Percentiles rank a stretch among this genome's conserved stretches.
Evolutionary conservation across 345 rosid genomes (phyloP).

Genomic region (Eucalyptus marginata): DNA sequence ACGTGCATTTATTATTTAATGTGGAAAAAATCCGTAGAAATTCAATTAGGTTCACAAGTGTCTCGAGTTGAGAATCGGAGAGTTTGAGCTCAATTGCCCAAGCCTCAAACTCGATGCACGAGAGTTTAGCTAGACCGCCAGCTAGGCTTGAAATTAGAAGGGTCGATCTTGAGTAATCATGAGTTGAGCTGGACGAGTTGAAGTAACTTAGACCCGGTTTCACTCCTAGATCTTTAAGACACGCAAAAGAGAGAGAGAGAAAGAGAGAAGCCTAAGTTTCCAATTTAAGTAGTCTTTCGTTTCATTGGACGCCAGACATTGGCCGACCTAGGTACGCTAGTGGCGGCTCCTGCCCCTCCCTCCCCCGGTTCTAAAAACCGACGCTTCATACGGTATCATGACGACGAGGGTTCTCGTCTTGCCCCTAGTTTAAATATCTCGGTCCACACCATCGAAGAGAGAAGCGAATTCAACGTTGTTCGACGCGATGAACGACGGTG

Average conservation of each 20-base stretch:
- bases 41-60: background rate
- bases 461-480: background rate
- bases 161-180: background rate
- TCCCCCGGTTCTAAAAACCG: background rate
- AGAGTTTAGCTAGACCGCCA: background rate
- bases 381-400: too few relatives aligned
- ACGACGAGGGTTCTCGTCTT: too few relatives aligned
- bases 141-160: background rate
- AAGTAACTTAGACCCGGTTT: background rate
- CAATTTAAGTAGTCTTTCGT: background rate
- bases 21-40: fast-evolving
- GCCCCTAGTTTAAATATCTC: background rate
- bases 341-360: background rate
- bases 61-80: background rate
- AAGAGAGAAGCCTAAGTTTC: background rate
- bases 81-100: background rate
- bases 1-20: background rate
- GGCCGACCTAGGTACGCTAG: background rate
- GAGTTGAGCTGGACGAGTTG: background rate
- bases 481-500: background rate
- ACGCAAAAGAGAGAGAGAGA: background rate
- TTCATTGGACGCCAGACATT: background rate
- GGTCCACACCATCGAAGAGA: background rate
- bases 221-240: background rate
- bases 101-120: background rate